Percentiles rank a stretch among this genome's conserved stretches.
These are phyloP conservation scores for Coniochaeta pulveracea DNA, from an alignment of 2,329 filamentous ascomycete species.

Conservation along the genomic window DNA sequence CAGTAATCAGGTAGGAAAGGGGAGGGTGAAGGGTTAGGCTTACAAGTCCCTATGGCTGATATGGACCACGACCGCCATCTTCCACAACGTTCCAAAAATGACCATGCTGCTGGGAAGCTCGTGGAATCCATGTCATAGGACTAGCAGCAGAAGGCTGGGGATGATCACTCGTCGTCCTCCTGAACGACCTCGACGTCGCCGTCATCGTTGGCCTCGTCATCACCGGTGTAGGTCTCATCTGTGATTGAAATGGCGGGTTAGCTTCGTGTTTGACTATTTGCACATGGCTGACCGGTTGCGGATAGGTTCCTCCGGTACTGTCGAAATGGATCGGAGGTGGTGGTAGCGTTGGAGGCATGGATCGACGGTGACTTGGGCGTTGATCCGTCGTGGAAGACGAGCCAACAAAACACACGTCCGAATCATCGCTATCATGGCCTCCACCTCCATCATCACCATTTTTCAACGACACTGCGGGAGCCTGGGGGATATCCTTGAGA, in stretches of 20 bases:
- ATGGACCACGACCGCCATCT: too few relatives aligned
- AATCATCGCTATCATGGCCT: neutral
- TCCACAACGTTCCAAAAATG: too few relatives aligned
- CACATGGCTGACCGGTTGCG: neutral
- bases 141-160: neutral
- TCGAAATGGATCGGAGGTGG: too few relatives aligned
- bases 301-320: too few relatives aligned
- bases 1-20: too few relatives aligned
- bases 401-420: neutral
- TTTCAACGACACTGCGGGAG: neutral
- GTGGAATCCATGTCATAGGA: neutral
- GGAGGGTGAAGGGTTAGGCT: too few relatives aligned
- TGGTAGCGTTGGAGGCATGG: too few relatives aligned
- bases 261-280: neutral
- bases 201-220: too few relatives aligned
- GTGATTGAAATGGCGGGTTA: neutral
- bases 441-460: neutral
- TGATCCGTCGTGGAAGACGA: neutral
- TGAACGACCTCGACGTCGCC: too few relatives aligned
- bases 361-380: too few relatives aligned
- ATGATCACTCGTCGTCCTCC: too few relatives aligned
- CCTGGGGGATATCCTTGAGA: conserved; percentile 2
- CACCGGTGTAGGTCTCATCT: neutral
- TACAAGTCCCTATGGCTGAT: too few relatives aligned
- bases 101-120: neutral